These are phyloP conservation scores for Neurospora africana DNA, from an alignment of 495 filamentous ascomycete species.

Conservation along the genomic window DNA sequence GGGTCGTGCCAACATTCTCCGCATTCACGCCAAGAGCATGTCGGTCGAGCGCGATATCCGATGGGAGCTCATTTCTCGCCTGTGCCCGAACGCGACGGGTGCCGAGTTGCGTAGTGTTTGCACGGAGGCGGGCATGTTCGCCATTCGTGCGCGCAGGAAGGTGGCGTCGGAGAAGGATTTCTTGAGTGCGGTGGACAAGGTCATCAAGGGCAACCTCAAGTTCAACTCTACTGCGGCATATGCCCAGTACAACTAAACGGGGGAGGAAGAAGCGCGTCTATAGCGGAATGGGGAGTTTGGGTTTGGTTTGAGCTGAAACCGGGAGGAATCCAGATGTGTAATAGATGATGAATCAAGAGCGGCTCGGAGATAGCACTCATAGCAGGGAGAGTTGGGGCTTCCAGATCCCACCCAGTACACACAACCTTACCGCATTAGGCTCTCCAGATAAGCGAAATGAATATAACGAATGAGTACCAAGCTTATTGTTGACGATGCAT, in stretches of 20 bases:
- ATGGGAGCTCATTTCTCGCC: slow-evolving; percentile 93
- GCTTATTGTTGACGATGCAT: neutral
- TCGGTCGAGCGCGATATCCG: slow-evolving; percentile 96
- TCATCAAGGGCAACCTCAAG: slow-evolving; percentile 98
- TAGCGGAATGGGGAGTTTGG: neutral
- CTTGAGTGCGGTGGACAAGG: slow-evolving; percentile 94
- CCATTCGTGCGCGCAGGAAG: slow-evolving; percentile 92
- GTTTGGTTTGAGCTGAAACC: neutral
- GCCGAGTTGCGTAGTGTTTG: slow-evolving; percentile 91
- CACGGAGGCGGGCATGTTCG: slow-evolving; percentile 99
- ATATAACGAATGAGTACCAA: neutral
- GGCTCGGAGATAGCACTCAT: neutral
- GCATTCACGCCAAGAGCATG: slow-evolving; percentile 99
- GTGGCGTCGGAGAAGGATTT: slow-evolving; percentile 99
- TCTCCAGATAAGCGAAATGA: neutral
- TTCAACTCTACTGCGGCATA: slow-evolving; percentile 99
- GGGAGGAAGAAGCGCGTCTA: neutral
- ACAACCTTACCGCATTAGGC: neutral
- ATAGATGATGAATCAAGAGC: neutral
- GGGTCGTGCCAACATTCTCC: slow-evolving; percentile 90
- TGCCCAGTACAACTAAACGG: slow-evolving; percentile 90
- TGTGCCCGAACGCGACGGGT: slow-evolving; percentile 95
- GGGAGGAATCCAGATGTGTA: slow-evolving; percentile 19
- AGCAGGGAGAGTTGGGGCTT: neutral
- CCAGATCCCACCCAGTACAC: neutral